Evolutionary conservation across 2,329 filamentous ascomycete genomes (phyloP), one percentile per base, ranked within the genome.

Genomic region (Penicillium sp.): DNA sequence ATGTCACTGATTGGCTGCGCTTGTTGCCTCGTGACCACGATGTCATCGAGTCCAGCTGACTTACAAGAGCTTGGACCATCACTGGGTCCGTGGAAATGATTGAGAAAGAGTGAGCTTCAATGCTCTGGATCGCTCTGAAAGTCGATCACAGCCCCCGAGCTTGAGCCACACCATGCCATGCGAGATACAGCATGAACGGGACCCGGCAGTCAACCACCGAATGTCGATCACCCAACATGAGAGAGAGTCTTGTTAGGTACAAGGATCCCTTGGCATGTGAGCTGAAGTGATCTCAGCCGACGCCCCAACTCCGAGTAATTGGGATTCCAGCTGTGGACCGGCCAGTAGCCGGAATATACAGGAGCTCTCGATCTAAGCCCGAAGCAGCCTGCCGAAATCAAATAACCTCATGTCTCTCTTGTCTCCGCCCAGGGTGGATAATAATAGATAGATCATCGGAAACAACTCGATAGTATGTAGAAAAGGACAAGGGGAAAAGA

Each of bases 11-110:
- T 61, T 62, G 55, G 56, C 32, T 39, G 16, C 7, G 16, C 3
- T 20, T 23, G n/a, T 23, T 33, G 30, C 42, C 50, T 52, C 49
- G 49, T 51, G 49, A 52, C 45, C 41, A 37, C 31, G 44, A 49
- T 47, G 44, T 47, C 47, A 49, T 50, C 39, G 43, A 44, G 47
- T 48, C 46, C 50, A 52, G 48, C 48, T 52, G 50, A 52, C 50
- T 42, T 30, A 29, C 31, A 40, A 50, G 29, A 52, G 50, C 50
- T 53, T 52, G 47, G 47, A 39, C 47, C 51, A 46, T 10, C 7
- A 1, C 1, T 10, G 30, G 41, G 45, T 35, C 42, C 26, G 35
- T 39, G 37, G 27, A 39, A 28, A 23, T 39, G 25, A 27, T 20
- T 11, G 25, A 26, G 11, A 16, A 22, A 22, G 9, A 22, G 18